Evolutionary conservation across 129 eudicot species (phyloP), one percentile per base, ranked within the genome.

Genomic region (Solidago caesia): DNA sequence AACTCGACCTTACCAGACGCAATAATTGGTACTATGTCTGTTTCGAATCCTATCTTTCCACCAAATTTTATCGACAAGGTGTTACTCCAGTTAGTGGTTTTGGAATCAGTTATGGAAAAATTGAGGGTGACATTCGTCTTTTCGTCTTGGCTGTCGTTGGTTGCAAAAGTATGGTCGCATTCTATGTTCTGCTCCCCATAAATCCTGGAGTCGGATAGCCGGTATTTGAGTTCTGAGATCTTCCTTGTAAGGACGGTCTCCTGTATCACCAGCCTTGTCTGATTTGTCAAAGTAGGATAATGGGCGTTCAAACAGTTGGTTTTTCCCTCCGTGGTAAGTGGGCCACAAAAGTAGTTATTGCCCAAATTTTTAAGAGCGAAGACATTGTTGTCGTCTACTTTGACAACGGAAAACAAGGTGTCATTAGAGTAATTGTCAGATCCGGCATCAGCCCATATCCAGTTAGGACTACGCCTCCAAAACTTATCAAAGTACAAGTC

Each of bases 371-470:
- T 49, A 71, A 71, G 64, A 41, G 51, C 64, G 8, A 71, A 0
- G 51, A 39, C 8, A 0, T 33, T 41, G 41, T 71, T 41, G 41
- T 71, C 15, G 39, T 39, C 42, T 71, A 71, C 1, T 71, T 55
- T 71, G 9, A 71, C 51, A 53, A 71, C 8, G 6, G 51, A 29
- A 71, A 71, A 71, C 39, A 55, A 14, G 51, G 75, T 55, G 39
- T 53, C 64, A 0, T 71, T 39, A 70, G 75, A 39, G 51, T 7
- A 0, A 45, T 53, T 8, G 51, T 52, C 2, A 0, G 39, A 39
- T 49, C 13, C 62, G 2, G 62, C 74, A 26, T 70, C 74, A 49
- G 74, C 74, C 74, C 46, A 26, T 69, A 70, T 51, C 74, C 74
- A 49, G 44, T 68, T 25, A 46, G 72, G 15, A 16, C 58, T 46